Percentiles rank a stretch among this genome's conserved stretches.
Evolutionary conservation across 345 rosid genomes (phyloP).

Genomic region (Nephelium lappaceum): DNA sequence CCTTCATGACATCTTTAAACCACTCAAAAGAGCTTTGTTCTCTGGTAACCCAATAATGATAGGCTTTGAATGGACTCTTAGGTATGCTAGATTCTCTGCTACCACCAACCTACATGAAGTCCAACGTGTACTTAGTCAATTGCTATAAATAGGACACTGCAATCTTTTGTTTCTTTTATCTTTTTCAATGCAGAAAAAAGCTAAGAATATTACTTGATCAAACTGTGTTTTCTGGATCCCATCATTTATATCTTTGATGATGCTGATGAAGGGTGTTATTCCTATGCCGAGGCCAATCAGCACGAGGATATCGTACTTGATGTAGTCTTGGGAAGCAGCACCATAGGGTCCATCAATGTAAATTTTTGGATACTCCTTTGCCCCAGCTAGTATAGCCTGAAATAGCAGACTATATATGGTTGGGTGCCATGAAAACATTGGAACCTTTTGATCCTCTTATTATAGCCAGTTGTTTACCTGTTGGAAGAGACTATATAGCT

Average conservation of each 20-base stretch:
- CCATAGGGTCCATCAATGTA: slow-evolving; percentile 64
- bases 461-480: slow-evolving; percentile 33
- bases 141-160: slow-evolving; percentile 2
- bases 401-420: neutral
- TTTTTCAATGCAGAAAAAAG: neutral
- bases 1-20: slow-evolving; percentile 47
- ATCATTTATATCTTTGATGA: slow-evolving; percentile 46
- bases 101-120: slow-evolving; percentile 26
- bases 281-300: slow-evolving; percentile 68
- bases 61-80: slow-evolving; percentile 49
- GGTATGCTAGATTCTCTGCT: slow-evolving; percentile 13
- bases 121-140: neutral
- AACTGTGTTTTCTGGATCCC: slow-evolving; percentile 9
- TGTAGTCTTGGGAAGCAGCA: slow-evolving; percentile 56
- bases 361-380: slow-evolving; percentile 40
- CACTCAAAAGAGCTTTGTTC: slow-evolving; percentile 64
- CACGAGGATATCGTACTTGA: slow-evolving; percentile 51
- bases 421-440: neutral
- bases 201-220: slow-evolving; percentile 8
- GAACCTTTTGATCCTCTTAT: neutral
- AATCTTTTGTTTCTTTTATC: neutral
- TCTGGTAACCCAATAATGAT: slow-evolving; percentile 65
- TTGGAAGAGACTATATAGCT: slow-evolving; percentile 46
- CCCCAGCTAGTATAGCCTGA: slow-evolving; percentile 36
- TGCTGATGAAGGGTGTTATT: slow-evolving; percentile 61